Evolutionary conservation across 2,329 filamentous ascomycete genomes (phyloP).

Genomic region (Fusarium robinianum): DNA sequence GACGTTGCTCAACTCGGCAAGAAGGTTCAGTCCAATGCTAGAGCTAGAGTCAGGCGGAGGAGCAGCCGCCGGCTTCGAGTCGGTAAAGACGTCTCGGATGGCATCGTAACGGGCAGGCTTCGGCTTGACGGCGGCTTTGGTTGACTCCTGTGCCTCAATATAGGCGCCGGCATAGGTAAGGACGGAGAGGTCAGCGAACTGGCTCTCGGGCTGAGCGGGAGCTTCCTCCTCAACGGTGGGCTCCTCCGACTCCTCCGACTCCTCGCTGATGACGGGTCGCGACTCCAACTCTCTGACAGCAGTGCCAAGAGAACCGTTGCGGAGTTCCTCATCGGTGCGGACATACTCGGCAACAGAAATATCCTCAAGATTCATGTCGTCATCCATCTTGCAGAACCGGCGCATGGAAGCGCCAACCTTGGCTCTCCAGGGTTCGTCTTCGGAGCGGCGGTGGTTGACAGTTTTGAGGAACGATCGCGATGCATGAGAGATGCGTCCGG

Average conservation of each 20-base stretch:
- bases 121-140: conserved; percentile 32
- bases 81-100: conserved; percentile 49
- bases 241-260: conserved; percentile 37
- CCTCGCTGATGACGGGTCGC: conserved; percentile 36
- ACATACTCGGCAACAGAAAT: conserved; percentile 42
- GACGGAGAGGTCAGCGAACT: conserved; percentile 39
- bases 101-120: conserved; percentile 44
- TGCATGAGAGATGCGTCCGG: conserved; percentile 53
- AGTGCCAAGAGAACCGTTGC: conserved; percentile 43
- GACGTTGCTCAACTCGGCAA: conserved; percentile 44
- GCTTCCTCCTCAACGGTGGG: conserved; percentile 30
- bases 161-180: conserved; percentile 41
- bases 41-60: conserved; percentile 33
- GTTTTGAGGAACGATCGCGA: conserved; percentile 50
- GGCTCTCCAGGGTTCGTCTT: conserved; percentile 41
- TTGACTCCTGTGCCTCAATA: conserved; percentile 37
- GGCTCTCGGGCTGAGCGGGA: conserved; percentile 30
- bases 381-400: conserved; percentile 46
- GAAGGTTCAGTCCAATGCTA: conserved; percentile 38
- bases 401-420: conserved; percentile 44
- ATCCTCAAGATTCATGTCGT: conserved; percentile 41
- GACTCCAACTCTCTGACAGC: conserved; percentile 41
- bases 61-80: conserved; percentile 40
- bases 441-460: conserved; percentile 41
- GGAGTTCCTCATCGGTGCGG: conserved; percentile 41